These are phyloP conservation scores for Pleurotus pulmonarius DNA, from an alignment of 768 basidiomycete species.

Conservation along the genomic window DNA sequence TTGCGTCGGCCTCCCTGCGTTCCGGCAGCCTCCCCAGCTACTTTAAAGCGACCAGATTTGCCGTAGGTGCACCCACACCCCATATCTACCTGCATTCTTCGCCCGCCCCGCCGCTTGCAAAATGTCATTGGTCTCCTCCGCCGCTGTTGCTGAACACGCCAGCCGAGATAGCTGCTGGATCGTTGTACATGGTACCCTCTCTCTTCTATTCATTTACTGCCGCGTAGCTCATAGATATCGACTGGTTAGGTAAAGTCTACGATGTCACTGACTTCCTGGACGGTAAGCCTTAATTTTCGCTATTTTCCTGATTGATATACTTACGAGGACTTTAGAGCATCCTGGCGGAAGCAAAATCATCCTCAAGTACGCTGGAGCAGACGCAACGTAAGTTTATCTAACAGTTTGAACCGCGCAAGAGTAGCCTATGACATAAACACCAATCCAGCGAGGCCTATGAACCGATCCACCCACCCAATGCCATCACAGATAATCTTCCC, in stretches of 20 bases:
- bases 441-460: constrained; percentile 68
- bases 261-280: constrained; percentile 79
- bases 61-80: not conserved
- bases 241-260: constrained; percentile 58
- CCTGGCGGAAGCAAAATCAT: constrained; percentile 79
- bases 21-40: not conserved
- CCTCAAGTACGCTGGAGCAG: constrained; percentile 84
- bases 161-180: constrained; percentile 72
- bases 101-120: constrained; percentile 29
- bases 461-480: constrained; percentile 85
- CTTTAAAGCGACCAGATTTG: not conserved
- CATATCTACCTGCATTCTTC: constrained; percentile 7
- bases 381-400: constrained; percentile 64
- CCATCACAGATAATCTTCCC: constrained; percentile 71
- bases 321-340: not conserved
- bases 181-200: constrained; percentile 66
- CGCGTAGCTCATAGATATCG: constrained; percentile 8
- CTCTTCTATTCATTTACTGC: too few species aligned
- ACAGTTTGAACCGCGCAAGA: constrained; percentile 7
- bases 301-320: not conserved
- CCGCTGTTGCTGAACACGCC: constrained; percentile 53
- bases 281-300: constrained; percentile 34
- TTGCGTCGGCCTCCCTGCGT: constrained; percentile 1
- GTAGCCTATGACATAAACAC: not conserved
- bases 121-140: constrained; percentile 31